These are phyloP conservation scores for Yamadazyma siamensis DNA, from an alignment of 1,139 yeast genomes.

Conservation along the genomic window DNA sequence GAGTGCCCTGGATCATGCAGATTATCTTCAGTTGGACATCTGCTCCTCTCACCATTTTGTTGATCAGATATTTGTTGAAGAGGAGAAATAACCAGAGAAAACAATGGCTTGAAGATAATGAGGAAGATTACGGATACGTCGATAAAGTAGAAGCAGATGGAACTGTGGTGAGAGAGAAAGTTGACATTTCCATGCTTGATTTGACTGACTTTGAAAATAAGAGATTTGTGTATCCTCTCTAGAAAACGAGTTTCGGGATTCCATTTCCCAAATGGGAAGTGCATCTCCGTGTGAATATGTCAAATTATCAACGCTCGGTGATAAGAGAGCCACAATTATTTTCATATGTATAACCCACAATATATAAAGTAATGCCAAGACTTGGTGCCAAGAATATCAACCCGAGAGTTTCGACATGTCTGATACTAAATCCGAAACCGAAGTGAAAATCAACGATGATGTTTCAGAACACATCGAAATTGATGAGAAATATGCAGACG, in stretches of 20 bases:
- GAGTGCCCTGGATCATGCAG: slow-evolving; percentile 21
- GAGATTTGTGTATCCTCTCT: slow-evolving; percentile 43
- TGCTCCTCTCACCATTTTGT: slow-evolving; percentile 15
- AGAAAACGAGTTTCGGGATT: too few species aligned
- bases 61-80: slow-evolving; percentile 14
- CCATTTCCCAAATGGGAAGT: too few species aligned
- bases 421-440: too few species aligned
- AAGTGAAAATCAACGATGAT: too few species aligned
- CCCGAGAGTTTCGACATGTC: too few species aligned
- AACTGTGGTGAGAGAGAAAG: slow-evolving; percentile 18
- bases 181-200: slow-evolving; percentile 39
- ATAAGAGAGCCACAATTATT: too few species aligned
- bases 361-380: too few species aligned
- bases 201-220: slow-evolving; percentile 46
- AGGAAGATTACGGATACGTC: slow-evolving; percentile 12
- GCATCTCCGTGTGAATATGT: too few species aligned
- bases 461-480: background rate
- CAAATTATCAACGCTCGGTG: too few species aligned
- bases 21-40: slow-evolving; percentile 15
- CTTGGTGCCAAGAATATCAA: too few species aligned
- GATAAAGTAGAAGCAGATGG: slow-evolving; percentile 22
- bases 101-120: slow-evolving; percentile 2
- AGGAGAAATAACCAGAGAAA: slow-evolving; percentile 17
- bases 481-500: slow-evolving; percentile 32
- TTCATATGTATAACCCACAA: too few species aligned